These are phyloP conservation scores for Penicillium soppii DNA, from an alignment of 495 filamentous ascomycete genomes.

Conservation along the genomic window DNA sequence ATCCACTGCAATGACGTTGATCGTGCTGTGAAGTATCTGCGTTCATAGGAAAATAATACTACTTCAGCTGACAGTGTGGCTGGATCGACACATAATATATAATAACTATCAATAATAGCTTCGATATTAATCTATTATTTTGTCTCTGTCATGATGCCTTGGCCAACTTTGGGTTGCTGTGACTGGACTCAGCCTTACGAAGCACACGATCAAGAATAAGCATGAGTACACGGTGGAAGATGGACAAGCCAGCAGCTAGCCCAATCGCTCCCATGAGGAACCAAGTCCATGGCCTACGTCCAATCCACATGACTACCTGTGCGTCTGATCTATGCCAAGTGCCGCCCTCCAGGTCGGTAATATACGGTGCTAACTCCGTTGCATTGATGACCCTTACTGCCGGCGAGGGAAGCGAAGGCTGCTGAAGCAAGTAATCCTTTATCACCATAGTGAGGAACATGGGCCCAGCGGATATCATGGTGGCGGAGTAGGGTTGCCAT, in stretches of 20 bases:
- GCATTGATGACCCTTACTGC: not conserved
- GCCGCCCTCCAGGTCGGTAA: conserved; percentile 2
- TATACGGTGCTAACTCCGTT: conserved; percentile 1
- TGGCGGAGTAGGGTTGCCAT: conserved; percentile 9
- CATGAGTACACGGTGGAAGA: conserved; percentile 2
- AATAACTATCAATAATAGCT: not conserved
- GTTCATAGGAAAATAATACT: not conserved
- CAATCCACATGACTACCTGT: conserved; percentile 8
- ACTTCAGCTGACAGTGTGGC: not conserved
- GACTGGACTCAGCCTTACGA: not conserved
- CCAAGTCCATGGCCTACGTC: conserved; percentile 5
- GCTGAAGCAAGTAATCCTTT: conserved; percentile 5
- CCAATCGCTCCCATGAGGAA: conserved; percentile 2
- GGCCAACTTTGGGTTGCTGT: not conserved
- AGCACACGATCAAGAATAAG: not conserved
- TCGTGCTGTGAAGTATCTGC: not conserved
- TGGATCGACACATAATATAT: not conserved
- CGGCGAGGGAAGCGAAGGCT: not conserved
- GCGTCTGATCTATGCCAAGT: conserved; percentile 7
- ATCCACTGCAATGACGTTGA: not conserved
- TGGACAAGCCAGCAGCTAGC: not conserved
- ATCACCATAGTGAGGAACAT: conserved; percentile 11
- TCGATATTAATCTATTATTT: not conserved
- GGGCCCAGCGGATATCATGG: conserved; percentile 10
- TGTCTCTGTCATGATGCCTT: not conserved